Percentiles rank a stretch among this genome's conserved stretches.
Evolutionary conservation across 495 filamentous ascomycete species (phyloP).

Genomic region (Penicillium subrubescens): DNA sequence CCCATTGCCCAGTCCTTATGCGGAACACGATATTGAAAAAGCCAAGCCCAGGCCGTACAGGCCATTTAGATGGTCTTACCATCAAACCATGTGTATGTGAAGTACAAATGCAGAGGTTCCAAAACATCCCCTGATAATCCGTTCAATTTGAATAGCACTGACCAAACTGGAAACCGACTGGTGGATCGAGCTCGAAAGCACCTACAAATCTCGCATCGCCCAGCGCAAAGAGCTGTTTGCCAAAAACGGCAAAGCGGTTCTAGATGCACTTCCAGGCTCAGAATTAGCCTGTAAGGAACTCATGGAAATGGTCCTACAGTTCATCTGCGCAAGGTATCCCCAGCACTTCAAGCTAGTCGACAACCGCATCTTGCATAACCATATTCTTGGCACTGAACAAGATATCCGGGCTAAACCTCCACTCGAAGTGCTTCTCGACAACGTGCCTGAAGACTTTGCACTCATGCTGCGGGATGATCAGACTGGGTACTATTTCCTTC

Average conservation of each 20-base stretch:
- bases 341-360: slow-evolving; percentile 70
- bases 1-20: slow-evolving; percentile 68
- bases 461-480: slow-evolving; percentile 73
- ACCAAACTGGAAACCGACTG: slow-evolving; percentile 81
- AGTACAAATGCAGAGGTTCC: no score
- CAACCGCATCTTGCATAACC: slow-evolving; percentile 67
- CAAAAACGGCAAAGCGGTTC: slow-evolving; percentile 63
- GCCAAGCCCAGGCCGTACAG: slow-evolving; percentile 72
- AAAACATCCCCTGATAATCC: not conserved
- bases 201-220: slow-evolving; percentile 67
- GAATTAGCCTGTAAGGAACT: slow-evolving; percentile 84
- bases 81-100: slow-evolving; percentile 89
- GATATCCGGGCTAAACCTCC: slow-evolving; percentile 66
- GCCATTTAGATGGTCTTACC: slow-evolving; percentile 85
- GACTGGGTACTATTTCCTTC: slow-evolving; percentile 74
- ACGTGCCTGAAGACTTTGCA: slow-evolving; percentile 88
- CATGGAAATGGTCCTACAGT: slow-evolving; percentile 88
- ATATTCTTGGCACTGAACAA: slow-evolving; percentile 66
- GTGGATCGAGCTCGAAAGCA: slow-evolving; percentile 88
- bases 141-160: slow-evolving; percentile 56
- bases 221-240: slow-evolving; percentile 72
- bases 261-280: slow-evolving; percentile 73
- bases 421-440: slow-evolving; percentile 72
- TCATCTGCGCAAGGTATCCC: slow-evolving; percentile 77
- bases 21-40: slow-evolving; percentile 63